Evolutionary conservation across 257 asterid genomes (phyloP), one percentile per base, ranked within the genome.

Genomic region (Eustoma russellianum): DNA sequence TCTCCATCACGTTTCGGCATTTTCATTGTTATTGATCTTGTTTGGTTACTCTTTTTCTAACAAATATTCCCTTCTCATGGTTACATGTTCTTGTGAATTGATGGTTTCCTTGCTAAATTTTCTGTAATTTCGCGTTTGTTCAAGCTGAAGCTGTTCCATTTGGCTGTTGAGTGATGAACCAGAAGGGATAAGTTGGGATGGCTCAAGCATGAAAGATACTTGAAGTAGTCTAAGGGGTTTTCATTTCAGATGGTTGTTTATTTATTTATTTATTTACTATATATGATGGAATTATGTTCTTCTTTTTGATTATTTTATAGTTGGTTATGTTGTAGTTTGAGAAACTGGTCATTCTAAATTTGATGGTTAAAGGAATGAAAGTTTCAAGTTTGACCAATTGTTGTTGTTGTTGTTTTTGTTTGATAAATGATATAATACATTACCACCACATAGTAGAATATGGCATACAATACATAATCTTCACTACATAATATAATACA

Each of bases 121-220:
- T 45, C 33, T 40, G 19, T 7, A 13, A 17, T 48, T 51, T 50
- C 67, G 46, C 11, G 50, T 18, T 41, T 5, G 56, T 71, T 52
- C 70, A 89, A 94, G 97, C 97, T 43, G 90, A 80, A 63, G 78
- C 85, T 53, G 97, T 89, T 55, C 97, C 95, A 28, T 30, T 30
- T 55, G 75, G 94, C 97, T 52, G 76, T 34, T 46, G 97, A 89
- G 77, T 85, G 55, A 57, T 41, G 17, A 14, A 9, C 46, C 10
- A 28, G 30, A 18, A 17, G 38, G 8, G 15, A 38, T 10, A n/a
- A n/a, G n/a, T 8, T 17, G 33, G 30, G 5, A 15, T 13, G 11
- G 44, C 16, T n/a, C 14, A 33, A n/a, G 28, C 18, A 24, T 33
- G n/a, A 17, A 33, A 41, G 41, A 13, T 24, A 35, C 28, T 28